Conservation (phyloP, 768 basidiomycete genomes). For the Pisolithus tinctorius region DNA sequence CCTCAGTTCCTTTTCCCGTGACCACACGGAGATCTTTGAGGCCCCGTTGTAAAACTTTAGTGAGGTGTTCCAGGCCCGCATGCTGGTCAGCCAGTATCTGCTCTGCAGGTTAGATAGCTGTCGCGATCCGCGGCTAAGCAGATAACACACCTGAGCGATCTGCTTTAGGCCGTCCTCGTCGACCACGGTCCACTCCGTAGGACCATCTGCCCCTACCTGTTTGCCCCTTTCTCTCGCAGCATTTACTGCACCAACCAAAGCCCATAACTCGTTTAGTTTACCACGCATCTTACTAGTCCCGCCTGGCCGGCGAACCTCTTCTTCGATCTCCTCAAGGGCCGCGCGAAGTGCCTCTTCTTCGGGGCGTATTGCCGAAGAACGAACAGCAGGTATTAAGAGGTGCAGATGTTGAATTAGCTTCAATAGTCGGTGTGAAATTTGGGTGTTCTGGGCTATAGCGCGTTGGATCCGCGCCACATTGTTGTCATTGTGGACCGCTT, state of each 20-base stretch:
- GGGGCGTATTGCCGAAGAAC: slow-evolving; percentile 66
- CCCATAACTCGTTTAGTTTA: slow-evolving; percentile 83
- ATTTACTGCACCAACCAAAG: slow-evolving; percentile 66
- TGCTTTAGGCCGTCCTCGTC: slow-evolving; percentile 79
- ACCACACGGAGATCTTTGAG: slow-evolving; percentile 64
- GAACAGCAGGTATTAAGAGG: slow-evolving; percentile 68
- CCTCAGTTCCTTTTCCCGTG: slow-evolving; percentile 38
- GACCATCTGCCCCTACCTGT: slow-evolving; percentile 33
- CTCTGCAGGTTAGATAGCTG: slow-evolving; percentile 2
- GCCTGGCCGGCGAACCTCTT: slow-evolving; percentile 52
- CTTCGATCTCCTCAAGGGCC: slow-evolving; percentile 66
- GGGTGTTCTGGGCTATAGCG: slow-evolving; percentile 55
- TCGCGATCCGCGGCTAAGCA: not conserved
- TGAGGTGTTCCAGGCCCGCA: slow-evolving; percentile 72
- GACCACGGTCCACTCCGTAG: slow-evolving; percentile 72
- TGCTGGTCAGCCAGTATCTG: slow-evolving; percentile 77
- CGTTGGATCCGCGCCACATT: slow-evolving; percentile 64
- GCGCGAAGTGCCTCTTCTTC: slow-evolving; percentile 76
- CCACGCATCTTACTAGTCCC: slow-evolving; percentile 55
- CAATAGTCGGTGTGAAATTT: slow-evolving; percentile 65
- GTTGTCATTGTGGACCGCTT: slow-evolving; percentile 55
- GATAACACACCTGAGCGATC: slow-evolving; percentile 56
- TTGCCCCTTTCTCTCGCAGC: slow-evolving; percentile 47
- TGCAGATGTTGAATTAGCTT: slow-evolving; percentile 69
- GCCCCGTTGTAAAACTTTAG: slow-evolving; percentile 60